phyloP scores from a whole-genome alignment of 345 rosid species.

The Arabis hirsuta region DNA sequence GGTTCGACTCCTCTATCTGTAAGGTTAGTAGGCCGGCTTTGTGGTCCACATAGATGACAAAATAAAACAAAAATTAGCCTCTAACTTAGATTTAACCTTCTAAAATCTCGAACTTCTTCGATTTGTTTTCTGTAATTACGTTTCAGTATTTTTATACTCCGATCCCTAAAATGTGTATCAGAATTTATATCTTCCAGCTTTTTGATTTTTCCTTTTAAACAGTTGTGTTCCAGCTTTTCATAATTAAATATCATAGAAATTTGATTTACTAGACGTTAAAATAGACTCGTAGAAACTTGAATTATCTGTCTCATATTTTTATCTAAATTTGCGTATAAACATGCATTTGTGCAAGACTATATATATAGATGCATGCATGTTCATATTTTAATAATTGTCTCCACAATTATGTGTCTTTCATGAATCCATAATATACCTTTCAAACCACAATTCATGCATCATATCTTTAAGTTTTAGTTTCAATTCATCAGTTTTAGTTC shows the following conservation, averaged over 20 bases:
- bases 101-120: background rate
- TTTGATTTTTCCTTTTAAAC: too few relatives aligned
- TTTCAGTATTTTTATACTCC: too few relatives aligned
- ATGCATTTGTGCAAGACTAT: background rate
- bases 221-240: too few relatives aligned
- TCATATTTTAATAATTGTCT: constrained; percentile 20
- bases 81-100: background rate
- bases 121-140: background rate
- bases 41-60: too few relatives aligned
- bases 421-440: constrained; percentile 2
- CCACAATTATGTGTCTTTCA: constrained; percentile 2
- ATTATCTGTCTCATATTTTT: background rate
- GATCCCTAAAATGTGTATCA: too few relatives aligned
- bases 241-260: too few relatives aligned
- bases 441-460: constrained; percentile 11
- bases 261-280: background rate
- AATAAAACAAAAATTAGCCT: too few relatives aligned
- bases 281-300: background rate
- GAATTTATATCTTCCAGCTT: too few relatives aligned
- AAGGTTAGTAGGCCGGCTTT: too few relatives aligned
- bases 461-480: constrained; percentile 5
- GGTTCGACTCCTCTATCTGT: too few relatives aligned
- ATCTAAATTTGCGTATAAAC: background rate
- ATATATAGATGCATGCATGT: constrained; percentile 24
- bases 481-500: background rate